Evolutionary conservation across 768 basidiomycete genomes (phyloP), one percentile per base, ranked within the genome.

Genomic region (Phylloporus sp.): DNA sequence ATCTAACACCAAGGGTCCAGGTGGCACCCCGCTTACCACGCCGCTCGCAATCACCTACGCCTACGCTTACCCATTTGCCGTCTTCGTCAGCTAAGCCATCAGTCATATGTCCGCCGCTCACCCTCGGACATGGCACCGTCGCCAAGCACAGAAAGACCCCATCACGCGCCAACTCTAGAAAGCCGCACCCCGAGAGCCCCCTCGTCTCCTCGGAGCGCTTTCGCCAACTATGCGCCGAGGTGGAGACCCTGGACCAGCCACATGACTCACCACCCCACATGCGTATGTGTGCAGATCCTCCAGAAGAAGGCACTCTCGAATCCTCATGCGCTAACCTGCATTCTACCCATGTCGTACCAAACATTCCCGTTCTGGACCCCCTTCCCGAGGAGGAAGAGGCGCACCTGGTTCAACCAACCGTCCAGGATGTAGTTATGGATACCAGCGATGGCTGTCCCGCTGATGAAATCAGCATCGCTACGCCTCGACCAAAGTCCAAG

Each of bases 1-100:
- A 77, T 36, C 61, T 75, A 9, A 70, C 72, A 21, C 73, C 75
- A 55, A 67, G 61, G 49, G 69, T 66, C 23, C 38, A 50, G 13
- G 34, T 15, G n/a, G 38, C 48, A 17, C 14, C 49, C 24, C 39
- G 21, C 26, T 31, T 48, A 9, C 43, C 37, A 10, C 35, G 41
- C 14, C 34, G 20, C n/a, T 49, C 52, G 1, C 47, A 26, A 33
- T 54, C 60, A 6, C 52, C 59, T 24, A 47, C 52, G 7, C 46
- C 47, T 5, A 41, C 27, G 1, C 46, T 44, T 5, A 41, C 27
- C 0, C 44, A 10, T 20, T 5, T 38, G 41, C 32, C 40, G 23
- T 42, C 41, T 21, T 45, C 50, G 24, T 49, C 57, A 39, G 46
- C 58, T 31, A 60, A 59, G 35, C 49, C 53, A 43, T 41, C 40